Evolutionary conservation across 768 basidiomycete genomes (phyloP).

Genomic region (Rhizopogon salebrosus): DNA sequence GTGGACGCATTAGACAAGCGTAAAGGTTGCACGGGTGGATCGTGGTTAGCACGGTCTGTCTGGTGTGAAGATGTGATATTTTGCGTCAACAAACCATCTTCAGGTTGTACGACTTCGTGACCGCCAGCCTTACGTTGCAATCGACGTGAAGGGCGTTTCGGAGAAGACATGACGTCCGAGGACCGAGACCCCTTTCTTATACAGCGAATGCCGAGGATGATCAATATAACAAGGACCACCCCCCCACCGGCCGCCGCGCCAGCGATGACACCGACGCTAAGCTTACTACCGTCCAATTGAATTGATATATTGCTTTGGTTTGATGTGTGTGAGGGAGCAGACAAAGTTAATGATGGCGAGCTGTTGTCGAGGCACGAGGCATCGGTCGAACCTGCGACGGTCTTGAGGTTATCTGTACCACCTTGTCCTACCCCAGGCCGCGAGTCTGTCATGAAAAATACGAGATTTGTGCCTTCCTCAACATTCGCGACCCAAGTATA

Average conservation of each 20-base stretch:
- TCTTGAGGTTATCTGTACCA: slow-evolving; percentile 50
- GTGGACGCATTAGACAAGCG: not conserved
- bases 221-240: slow-evolving; percentile 44
- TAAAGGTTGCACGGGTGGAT: slow-evolving; percentile 6
- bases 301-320: slow-evolving; percentile 15
- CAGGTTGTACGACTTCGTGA: slow-evolving; percentile 14
- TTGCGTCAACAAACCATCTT: too few relatives aligned
- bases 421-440: slow-evolving; percentile 46
- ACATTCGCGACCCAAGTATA: slow-evolving; percentile 54
- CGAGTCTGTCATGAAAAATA: slow-evolving; percentile 54
- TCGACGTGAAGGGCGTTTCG: slow-evolving; percentile 23
- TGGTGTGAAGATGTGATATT: too few relatives aligned
- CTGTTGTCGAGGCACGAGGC: slow-evolving; percentile 44
- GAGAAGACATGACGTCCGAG: slow-evolving; percentile 25
- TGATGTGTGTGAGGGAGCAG: slow-evolving; percentile 15
- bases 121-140: slow-evolving; percentile 35
- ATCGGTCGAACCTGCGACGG: slow-evolving; percentile 49
- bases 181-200: slow-evolving; percentile 15
- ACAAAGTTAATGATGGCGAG: slow-evolving; percentile 47
- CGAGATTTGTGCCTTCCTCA: slow-evolving; percentile 49
- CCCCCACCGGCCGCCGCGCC: slow-evolving; percentile 46
- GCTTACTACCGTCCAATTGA: slow-evolving; percentile 22
- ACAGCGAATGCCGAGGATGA: slow-evolving; percentile 47
- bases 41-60: slow-evolving; percentile 10
- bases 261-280: slow-evolving; percentile 44